Conservation (phyloP, 2,329 filamentous ascomycete genomes). For the Herpotrichia juniperi region DNA sequence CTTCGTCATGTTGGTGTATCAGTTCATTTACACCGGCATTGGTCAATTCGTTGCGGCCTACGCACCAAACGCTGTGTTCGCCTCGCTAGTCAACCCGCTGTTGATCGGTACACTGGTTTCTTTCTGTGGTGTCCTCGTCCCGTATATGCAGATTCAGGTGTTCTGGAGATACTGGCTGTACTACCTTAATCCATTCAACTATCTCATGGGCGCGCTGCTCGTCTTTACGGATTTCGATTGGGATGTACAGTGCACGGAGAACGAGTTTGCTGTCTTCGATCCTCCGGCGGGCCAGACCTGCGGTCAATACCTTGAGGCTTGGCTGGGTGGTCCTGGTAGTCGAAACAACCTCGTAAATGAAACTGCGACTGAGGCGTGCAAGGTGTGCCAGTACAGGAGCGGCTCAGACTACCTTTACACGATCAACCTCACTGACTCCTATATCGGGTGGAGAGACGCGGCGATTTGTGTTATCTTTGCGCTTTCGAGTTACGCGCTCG, state of each 20-base stretch:
- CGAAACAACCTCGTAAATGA: slow-evolving; percentile 69
- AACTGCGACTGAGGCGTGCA: slow-evolving; percentile 69
- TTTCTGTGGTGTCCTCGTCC: slow-evolving; percentile 88
- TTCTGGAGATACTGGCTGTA: slow-evolving; percentile 86
- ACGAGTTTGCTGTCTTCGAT: slow-evolving; percentile 71
- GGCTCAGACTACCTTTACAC: too few species aligned
- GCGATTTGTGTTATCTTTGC: too few species aligned
- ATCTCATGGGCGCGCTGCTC: slow-evolving; percentile 80
- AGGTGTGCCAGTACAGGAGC: slow-evolving; percentile 81
- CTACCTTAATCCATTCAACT: slow-evolving; percentile 81
- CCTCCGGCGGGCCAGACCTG: slow-evolving; percentile 71
- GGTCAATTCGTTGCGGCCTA: slow-evolving; percentile 75
- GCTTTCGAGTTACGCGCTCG: too few species aligned
- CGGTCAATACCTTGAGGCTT: slow-evolving; percentile 75
- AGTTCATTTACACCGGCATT: slow-evolving; percentile 82
- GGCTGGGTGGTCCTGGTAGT: slow-evolving; percentile 80
- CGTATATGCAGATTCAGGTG: slow-evolving; percentile 74
- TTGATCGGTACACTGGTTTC: slow-evolving; percentile 81
- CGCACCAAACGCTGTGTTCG: slow-evolving; percentile 79
- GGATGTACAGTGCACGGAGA: slow-evolving; percentile 63
- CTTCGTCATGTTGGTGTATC: slow-evolving; percentile 81
- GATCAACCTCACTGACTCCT: neutral
- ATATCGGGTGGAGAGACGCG: too few species aligned
- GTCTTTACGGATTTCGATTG: slow-evolving; percentile 75
- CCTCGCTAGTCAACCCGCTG: slow-evolving; percentile 80